Evolutionary conservation across 2,329 filamentous ascomycete species (phyloP).

Genomic region (Verticillium alfalfae): DNA sequence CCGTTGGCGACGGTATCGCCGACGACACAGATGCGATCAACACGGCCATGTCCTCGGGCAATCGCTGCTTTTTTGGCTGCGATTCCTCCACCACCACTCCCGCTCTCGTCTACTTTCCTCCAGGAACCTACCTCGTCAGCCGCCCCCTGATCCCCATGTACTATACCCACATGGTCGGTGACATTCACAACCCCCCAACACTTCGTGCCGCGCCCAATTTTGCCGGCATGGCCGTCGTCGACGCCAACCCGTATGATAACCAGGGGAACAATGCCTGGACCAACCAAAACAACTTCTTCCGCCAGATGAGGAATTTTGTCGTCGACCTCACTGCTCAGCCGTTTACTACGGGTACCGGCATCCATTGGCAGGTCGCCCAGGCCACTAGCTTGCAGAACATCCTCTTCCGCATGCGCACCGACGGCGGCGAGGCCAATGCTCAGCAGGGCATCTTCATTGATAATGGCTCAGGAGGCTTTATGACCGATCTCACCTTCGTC

Average conservation of each 20-base stretch:
- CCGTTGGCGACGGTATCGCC: constrained; percentile 59
- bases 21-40: constrained; percentile 93
- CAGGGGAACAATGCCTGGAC: constrained; percentile 68
- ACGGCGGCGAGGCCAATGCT: constrained; percentile 56
- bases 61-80: constrained; percentile 74
- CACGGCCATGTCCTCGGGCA: constrained; percentile 68
- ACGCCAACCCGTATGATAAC: constrained; percentile 75
- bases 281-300: constrained; percentile 78
- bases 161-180: constrained; percentile 89
- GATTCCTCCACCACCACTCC: constrained; percentile 80
- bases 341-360: constrained; percentile 56
- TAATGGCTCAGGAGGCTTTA: constrained; percentile 78
- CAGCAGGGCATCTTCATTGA: constrained; percentile 82
- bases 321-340: constrained; percentile 69
- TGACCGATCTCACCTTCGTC: constrained; percentile 78
- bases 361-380: constrained; percentile 85
- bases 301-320: constrained; percentile 75
- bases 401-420: constrained; percentile 70
- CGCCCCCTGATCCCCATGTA: constrained; percentile 79
- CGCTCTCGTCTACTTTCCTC: constrained; percentile 85
- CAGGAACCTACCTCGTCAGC: constrained; percentile 79
- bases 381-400: constrained; percentile 78
- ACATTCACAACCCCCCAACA: constrained; percentile 65
- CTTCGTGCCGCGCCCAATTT: constrained; percentile 72
- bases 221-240: constrained; percentile 80